Conservation (phyloP, 2,329 filamentous ascomycete species). For the Clarireedia sp. region DNA sequence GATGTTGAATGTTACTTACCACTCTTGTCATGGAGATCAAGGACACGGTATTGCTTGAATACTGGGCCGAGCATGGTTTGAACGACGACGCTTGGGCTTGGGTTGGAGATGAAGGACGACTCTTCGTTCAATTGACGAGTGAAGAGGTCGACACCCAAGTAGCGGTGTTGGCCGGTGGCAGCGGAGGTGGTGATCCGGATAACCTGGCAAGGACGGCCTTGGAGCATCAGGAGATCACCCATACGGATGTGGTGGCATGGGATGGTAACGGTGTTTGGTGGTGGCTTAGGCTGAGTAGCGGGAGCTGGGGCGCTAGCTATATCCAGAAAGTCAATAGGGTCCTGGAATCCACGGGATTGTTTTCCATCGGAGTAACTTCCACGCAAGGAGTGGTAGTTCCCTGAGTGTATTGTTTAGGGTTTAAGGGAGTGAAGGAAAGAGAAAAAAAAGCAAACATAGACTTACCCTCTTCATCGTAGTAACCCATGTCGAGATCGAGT, state of each 20-base stretch:
- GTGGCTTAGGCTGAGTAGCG: slow-evolving; percentile 16
- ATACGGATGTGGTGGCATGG: slow-evolving; percentile 99
- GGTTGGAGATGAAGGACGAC: slow-evolving; percentile 96
- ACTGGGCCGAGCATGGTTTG: slow-evolving; percentile 99
- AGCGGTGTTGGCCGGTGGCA: slow-evolving; percentile 98
- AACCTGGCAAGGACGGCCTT: slow-evolving; percentile 98
- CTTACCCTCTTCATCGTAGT: slow-evolving; percentile 63
- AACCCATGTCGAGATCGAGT: slow-evolving; percentile 55
- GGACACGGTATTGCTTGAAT: slow-evolving; percentile 99
- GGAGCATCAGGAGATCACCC: slow-evolving; percentile 96
- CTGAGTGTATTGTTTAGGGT: slow-evolving; percentile 31
- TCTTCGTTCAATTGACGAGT: slow-evolving; percentile 99
- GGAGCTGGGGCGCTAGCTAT: slow-evolving; percentile 11
- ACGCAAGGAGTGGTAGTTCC: slow-evolving; percentile 67
- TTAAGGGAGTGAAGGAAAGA: slow-evolving; percentile 12
- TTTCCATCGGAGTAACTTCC: slow-evolving; percentile 33
- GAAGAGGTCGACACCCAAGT: slow-evolving; percentile 99
- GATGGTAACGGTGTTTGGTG: slow-evolving; percentile 86
- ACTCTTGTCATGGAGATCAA: slow-evolving; percentile 83
- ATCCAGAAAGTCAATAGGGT: slow-evolving; percentile 11
- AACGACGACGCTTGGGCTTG: slow-evolving; percentile 89
- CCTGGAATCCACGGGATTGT: slow-evolving; percentile 2
- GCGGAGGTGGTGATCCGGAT: slow-evolving; percentile 98
- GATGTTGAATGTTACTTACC: slow-evolving; percentile 35
- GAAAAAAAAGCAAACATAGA: slow-evolving; percentile 9